Evolutionary conservation across 345 rosid species (phyloP).

Genomic region (Populus simonii): DNA sequence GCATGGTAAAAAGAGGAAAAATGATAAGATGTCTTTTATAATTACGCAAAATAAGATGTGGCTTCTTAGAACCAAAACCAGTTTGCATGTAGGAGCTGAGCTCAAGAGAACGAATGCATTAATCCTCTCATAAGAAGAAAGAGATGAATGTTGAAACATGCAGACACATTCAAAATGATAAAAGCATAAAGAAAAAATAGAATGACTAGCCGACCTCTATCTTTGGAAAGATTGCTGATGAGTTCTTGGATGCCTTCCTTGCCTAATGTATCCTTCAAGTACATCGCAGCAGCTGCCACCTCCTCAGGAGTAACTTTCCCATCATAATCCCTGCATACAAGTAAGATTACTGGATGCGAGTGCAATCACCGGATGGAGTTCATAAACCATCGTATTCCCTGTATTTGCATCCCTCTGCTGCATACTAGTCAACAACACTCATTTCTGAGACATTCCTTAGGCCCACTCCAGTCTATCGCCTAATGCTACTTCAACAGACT

Average conservation of each 20-base stretch:
- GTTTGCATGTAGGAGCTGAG: no score
- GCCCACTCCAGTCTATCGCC: no score
- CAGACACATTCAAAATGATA: no score
- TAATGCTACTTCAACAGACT: no score
- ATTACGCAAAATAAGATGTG: no score
- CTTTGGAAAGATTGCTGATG: constrained; percentile 72
- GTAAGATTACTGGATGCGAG: background rate
- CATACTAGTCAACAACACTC: background rate
- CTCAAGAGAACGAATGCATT: no score
- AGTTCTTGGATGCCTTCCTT: constrained; percentile 77
- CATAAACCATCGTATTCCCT: background rate
- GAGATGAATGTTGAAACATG: no score
- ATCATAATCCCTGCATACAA: constrained; percentile 61
- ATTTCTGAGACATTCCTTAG: no score
- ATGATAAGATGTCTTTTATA: no score
- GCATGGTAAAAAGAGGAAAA: no score
- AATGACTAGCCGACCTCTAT: constrained; percentile 47
- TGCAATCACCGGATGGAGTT: background rate
- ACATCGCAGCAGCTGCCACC: constrained; percentile 80
- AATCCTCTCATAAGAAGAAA: no score
- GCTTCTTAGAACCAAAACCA: no score
- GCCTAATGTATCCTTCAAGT: constrained; percentile 65
- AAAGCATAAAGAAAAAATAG: background rate
- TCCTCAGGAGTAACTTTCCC: constrained; percentile 89
- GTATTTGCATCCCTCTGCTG: background rate